A percentile compares a stretch with the other conserved stretches of the same genome.
Conservation (phyloP, 192 early-diverging fungal species). For the Gorgonomyces haynaldii region DNA sequence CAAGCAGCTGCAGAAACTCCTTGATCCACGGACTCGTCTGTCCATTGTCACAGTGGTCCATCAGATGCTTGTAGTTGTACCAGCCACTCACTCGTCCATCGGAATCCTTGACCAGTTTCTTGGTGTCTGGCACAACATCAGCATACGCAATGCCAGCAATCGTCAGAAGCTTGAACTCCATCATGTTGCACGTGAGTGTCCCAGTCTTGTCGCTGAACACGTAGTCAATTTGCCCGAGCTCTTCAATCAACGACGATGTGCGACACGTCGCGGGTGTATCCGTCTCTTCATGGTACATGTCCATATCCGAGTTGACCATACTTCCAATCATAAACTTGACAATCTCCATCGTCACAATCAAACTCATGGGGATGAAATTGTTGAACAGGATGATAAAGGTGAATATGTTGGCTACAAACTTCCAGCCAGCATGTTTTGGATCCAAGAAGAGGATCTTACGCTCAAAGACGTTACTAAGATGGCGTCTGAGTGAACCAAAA, state of each 20-base stretch:
- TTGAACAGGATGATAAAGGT: slow-evolving; percentile 72
- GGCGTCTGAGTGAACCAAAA: slow-evolving; percentile 11
- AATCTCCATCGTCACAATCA: slow-evolving; percentile 80
- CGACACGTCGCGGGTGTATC: slow-evolving; percentile 65
- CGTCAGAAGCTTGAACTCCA: slow-evolving; percentile 55
- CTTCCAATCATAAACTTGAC: slow-evolving; percentile 62
- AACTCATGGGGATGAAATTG: slow-evolving; percentile 76
- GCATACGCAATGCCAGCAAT: slow-evolving; percentile 86
- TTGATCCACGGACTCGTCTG: not conserved
- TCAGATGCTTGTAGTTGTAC: slow-evolving; percentile 31
- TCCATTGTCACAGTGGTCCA: slow-evolving; percentile 21
- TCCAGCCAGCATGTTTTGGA: slow-evolving; percentile 12
- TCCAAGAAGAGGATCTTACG: slow-evolving; percentile 21
- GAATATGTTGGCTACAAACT: slow-evolving; percentile 61
- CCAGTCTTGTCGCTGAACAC: slow-evolving; percentile 86
- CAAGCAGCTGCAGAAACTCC: slow-evolving; percentile 61
- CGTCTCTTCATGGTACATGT: slow-evolving; percentile 62
- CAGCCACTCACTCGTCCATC: slow-evolving; percentile 49
- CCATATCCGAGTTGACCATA: slow-evolving; percentile 67
- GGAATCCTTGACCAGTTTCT: slow-evolving; percentile 52
- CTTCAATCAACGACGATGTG: slow-evolving; percentile 74
- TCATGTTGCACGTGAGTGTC: slow-evolving; percentile 69
- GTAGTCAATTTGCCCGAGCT: slow-evolving; percentile 75
- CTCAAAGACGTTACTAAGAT: slow-evolving; percentile 33
- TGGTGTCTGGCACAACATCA: slow-evolving; percentile 78